Conservation (phyloP, 139 green algal genomes). For the Chlorella sp. region DNA sequence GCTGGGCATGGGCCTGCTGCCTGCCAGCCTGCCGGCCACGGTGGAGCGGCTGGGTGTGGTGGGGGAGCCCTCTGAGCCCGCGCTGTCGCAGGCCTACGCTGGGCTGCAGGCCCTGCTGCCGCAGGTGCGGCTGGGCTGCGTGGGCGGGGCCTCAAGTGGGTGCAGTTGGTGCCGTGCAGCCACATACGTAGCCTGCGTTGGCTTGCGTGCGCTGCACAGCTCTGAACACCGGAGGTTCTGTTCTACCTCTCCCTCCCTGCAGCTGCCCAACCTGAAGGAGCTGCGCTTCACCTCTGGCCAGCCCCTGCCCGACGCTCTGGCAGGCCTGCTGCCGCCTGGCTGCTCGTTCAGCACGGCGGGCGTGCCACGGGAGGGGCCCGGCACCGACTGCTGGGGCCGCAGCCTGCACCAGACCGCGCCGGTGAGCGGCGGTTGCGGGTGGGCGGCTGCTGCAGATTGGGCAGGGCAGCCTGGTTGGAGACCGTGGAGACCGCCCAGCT, state of each 20-base stretch:
- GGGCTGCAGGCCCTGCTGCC: slow-evolving; percentile 4
- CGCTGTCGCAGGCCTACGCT: background rate
- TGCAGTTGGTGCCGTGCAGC: no score
- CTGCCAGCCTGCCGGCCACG: slow-evolving; percentile 23
- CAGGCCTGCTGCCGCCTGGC: slow-evolving; percentile 5
- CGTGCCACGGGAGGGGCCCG: slow-evolving; percentile 3
- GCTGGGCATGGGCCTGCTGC: slow-evolving; percentile 26
- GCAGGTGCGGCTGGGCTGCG: no score
- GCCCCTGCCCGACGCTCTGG: background rate
- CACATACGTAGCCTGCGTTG: no score
- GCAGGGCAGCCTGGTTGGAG: no score
- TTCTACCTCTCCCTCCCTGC: background rate
- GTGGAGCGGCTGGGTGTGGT: slow-evolving; percentile 32
- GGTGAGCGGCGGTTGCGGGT: no score
- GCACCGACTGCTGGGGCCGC: slow-evolving; percentile 4
- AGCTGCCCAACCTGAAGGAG: slow-evolving; percentile 31
- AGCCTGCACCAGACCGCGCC: slow-evolving; percentile 35
- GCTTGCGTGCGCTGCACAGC: background rate
- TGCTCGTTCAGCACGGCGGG: slow-evolving; percentile 30
- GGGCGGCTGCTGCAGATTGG: no score
- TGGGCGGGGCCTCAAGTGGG: no score
- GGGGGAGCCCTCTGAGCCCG: background rate
- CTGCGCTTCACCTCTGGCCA: slow-evolving; percentile 21
- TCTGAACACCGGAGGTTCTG: background rate
- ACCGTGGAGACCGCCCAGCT: no score